Percentiles rank a stretch among this genome's conserved stretches.
These are phyloP conservation scores for Pugionium dolabratum DNA, from an alignment of 345 rosid species.

Conservation along the genomic window DNA sequence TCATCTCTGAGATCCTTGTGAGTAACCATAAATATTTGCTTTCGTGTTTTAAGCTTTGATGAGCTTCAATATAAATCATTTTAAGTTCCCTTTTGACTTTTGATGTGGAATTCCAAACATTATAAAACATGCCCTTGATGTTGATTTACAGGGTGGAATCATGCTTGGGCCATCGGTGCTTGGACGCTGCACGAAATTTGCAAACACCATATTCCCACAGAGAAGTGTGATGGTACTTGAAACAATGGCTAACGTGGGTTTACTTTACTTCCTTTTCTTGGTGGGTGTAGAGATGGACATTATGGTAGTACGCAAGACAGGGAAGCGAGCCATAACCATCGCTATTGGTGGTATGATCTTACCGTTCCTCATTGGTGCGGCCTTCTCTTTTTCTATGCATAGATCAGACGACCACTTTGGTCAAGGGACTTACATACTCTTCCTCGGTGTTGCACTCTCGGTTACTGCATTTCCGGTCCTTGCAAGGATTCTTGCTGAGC, in stretches of 20 bases:
- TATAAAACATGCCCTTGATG: neutral
- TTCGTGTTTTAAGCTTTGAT: neutral
- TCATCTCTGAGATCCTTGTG: conserved; percentile 81
- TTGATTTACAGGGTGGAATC: conserved; percentile 64
- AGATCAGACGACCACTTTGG: conserved; percentile 6
- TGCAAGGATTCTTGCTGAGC: conserved; percentile 85
- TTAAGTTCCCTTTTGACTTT: no score
- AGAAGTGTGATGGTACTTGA: conserved; percentile 96
- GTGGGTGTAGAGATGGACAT: conserved; percentile 98
- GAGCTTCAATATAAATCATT: no score
- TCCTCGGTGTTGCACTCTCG: conserved; percentile 88
- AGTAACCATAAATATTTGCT: conserved; percentile 17
- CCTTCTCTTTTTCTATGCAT: conserved; percentile 53
- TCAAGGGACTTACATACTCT: conserved; percentile 64
- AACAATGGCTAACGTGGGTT: conserved; percentile 96
- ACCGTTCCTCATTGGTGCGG: conserved; percentile 63
- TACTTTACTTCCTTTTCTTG: conserved; percentile 81
- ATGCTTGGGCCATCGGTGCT: conserved; percentile 82
- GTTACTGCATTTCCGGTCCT: conserved; percentile 96
- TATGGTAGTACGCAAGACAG: conserved; percentile 65
- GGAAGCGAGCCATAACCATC: conserved; percentile 60
- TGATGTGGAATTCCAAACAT: no score
- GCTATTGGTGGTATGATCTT: conserved; percentile 82
- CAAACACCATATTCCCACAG: conserved; percentile 61
- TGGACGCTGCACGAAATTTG: conserved; percentile 49